phyloP scores from a whole-genome alignment of 2,329 filamentous ascomycete genomes.

The Tolypocladium inflatum region DNA sequence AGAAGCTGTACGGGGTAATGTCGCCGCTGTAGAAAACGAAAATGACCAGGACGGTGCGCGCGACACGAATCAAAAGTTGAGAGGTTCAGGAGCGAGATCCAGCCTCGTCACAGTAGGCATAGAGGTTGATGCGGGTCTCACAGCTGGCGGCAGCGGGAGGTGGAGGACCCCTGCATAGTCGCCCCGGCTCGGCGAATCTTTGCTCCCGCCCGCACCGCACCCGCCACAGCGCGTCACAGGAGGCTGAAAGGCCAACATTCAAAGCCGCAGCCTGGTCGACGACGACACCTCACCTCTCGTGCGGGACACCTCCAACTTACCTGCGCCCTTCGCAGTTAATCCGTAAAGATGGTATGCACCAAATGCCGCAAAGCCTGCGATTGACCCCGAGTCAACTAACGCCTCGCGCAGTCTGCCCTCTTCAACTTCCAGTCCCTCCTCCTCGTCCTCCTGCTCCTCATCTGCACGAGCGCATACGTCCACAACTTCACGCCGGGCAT shows the following conservation, averaged over 20 bases:
- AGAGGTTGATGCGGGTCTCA: not conserved
- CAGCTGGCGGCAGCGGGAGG: not conserved
- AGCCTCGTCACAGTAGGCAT: not conserved
- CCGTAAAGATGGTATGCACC: not conserved
- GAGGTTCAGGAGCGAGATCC: not conserved
- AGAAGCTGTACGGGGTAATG: not conserved
- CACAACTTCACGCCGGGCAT: conserved; percentile 83
- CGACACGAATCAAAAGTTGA: not conserved
- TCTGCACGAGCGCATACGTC: conserved; percentile 91
- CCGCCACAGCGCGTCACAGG: not conserved
- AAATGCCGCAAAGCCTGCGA: not conserved
- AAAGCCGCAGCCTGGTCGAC: not conserved
- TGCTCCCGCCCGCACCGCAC: conserved; percentile 19
- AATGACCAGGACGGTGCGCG: not conserved
- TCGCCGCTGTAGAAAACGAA: not conserved
- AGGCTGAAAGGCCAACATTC: conserved; percentile 6
- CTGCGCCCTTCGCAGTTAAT: not conserved
- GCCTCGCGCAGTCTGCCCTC: conserved; percentile 65
- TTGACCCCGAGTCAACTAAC: not conserved
- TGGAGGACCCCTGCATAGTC: not conserved
- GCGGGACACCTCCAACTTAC: not conserved
- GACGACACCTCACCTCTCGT: not conserved
- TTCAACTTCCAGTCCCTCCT: conserved; percentile 99
- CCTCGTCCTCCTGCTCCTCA: conserved; percentile 85
- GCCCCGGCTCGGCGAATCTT: conserved; percentile 25